phyloP scores from a whole-genome alignment of 805 yeast species.

The Blastobotrys parvus region DNA sequence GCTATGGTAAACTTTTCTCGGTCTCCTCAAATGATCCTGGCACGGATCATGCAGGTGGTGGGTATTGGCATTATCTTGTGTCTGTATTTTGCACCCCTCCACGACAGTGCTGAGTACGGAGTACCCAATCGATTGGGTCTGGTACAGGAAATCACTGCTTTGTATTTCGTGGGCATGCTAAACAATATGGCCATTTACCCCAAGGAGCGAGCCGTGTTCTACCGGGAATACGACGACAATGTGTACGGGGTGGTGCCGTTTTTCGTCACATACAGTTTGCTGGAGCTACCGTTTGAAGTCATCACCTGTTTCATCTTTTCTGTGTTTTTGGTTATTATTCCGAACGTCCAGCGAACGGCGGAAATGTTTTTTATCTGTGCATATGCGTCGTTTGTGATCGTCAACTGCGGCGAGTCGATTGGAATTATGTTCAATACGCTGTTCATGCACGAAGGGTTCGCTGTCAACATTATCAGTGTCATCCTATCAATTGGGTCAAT shows the following conservation, averaged over 20 bases:
- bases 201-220: slow-evolving; percentile 61
- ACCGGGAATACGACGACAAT: slow-evolving; percentile 68
- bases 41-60: slow-evolving; percentile 56
- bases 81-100: slow-evolving; percentile 56
- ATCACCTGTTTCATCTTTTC: slow-evolving; percentile 51
- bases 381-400: slow-evolving; percentile 44
- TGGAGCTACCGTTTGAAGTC: slow-evolving; percentile 65
- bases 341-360: slow-evolving; percentile 65
- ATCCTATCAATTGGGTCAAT: slow-evolving; percentile 62
- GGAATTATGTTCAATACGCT: slow-evolving; percentile 75
- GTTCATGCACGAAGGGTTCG: slow-evolving; percentile 70
- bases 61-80: slow-evolving; percentile 59
- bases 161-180: slow-evolving; percentile 73
- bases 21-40: slow-evolving; percentile 49
- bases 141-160: slow-evolving; percentile 61
- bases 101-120: slow-evolving; percentile 36
- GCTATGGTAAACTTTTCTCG: slow-evolving; percentile 38
- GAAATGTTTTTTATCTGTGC: slow-evolving; percentile 59
- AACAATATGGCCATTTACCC: slow-evolving; percentile 74
- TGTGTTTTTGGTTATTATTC: slow-evolving; percentile 54
- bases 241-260: slow-evolving; percentile 61
- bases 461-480: slow-evolving; percentile 62
- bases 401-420: slow-evolving; percentile 74
- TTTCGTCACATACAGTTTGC: slow-evolving; percentile 45
- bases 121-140: slow-evolving; percentile 65